phyloP scores from a whole-genome alignment of 2,329 filamentous ascomycete genomes.

The Biscogniauxia mediterranea region DNA sequence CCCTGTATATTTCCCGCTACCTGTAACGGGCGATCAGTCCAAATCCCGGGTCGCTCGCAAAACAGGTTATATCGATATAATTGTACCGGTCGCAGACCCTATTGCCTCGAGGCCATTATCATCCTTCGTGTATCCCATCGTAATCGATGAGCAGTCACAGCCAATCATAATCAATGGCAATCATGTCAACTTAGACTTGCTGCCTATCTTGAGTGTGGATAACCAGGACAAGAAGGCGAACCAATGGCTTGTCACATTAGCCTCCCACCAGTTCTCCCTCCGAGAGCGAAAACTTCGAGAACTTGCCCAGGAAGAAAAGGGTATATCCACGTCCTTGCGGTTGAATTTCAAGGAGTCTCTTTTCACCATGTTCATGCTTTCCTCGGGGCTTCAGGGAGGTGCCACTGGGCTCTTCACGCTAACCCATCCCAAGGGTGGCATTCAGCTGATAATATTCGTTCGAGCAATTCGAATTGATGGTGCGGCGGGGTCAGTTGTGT shows the following conservation, averaged over 20 bases:
- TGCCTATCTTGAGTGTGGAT: constrained; percentile 42
- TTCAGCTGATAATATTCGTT: constrained; percentile 35
- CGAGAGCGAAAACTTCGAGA: constrained; percentile 40
- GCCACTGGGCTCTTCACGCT: constrained; percentile 46
- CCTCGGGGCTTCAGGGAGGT: constrained; percentile 44
- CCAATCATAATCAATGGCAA: constrained; percentile 40
- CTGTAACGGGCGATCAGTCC: constrained; percentile 35
- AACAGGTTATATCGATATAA: constrained; percentile 44
- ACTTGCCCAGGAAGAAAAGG: constrained; percentile 5
- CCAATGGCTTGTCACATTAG: constrained; percentile 40
- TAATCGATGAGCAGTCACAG: constrained; percentile 24
- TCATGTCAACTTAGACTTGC: constrained; percentile 43
- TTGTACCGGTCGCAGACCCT: constrained; percentile 36
- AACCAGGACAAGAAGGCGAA: constrained; percentile 31
- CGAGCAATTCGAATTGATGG: constrained; percentile 45
- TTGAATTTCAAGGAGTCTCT: constrained; percentile 50
- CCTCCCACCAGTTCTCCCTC: constrained; percentile 41
- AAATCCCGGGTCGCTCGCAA: constrained; percentile 43
- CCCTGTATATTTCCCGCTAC: constrained; percentile 40
- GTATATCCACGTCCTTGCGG: constrained; percentile 32
- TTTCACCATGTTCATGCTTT: constrained; percentile 46
- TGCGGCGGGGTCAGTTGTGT: constrained; percentile 40
- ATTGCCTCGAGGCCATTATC: constrained; percentile 20
- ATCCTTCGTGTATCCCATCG: constrained; percentile 39
- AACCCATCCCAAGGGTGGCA: constrained; percentile 33